These are phyloP conservation scores for Metschnikowia baotianmanensis DNA, from an alignment of 805 yeast species.

Conservation along the genomic window DNA sequence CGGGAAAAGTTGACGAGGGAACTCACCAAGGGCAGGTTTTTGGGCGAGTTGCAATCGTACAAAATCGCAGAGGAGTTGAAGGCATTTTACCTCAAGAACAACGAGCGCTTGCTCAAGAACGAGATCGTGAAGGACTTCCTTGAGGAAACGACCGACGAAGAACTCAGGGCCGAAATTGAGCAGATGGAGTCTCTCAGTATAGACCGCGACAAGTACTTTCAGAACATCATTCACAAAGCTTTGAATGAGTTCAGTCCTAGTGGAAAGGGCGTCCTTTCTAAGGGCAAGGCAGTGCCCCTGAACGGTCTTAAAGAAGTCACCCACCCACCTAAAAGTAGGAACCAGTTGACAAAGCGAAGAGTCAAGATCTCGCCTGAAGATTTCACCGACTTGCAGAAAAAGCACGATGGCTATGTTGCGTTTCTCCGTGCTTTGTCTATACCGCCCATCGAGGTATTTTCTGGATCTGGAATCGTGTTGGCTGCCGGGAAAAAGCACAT, in stretches of 20 bases:
- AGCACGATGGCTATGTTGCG: conserved; percentile 29
- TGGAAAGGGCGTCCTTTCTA: conserved; percentile 7
- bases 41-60: conserved; percentile 1
- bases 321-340: conserved; percentile 2
- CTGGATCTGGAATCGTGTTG: conserved; percentile 38
- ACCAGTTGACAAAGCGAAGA: conserved; percentile 12
- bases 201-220: conserved; percentile 13
- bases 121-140: conserved; percentile 8
- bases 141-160: conserved; percentile 9
- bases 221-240: conserved; percentile 14
- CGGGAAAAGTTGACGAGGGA: not conserved
- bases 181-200: conserved; percentile 2
- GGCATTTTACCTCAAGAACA: conserved; percentile 7
- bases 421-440: conserved; percentile 23
- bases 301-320: conserved; percentile 5
- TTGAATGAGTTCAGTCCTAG: conserved; percentile 16
- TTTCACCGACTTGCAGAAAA: conserved; percentile 22
- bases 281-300: conserved; percentile 8
- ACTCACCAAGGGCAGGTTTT: not conserved
- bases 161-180: conserved; percentile 7
- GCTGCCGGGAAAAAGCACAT: conserved; percentile 28
- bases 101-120: conserved; percentile 11
- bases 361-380: conserved; percentile 18
- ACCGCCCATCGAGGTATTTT: conserved; percentile 26
- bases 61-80: conserved; percentile 10